phyloP scores from a whole-genome alignment of 2,329 filamentous ascomycete species.

The Trichoderma lentiforme region DNA sequence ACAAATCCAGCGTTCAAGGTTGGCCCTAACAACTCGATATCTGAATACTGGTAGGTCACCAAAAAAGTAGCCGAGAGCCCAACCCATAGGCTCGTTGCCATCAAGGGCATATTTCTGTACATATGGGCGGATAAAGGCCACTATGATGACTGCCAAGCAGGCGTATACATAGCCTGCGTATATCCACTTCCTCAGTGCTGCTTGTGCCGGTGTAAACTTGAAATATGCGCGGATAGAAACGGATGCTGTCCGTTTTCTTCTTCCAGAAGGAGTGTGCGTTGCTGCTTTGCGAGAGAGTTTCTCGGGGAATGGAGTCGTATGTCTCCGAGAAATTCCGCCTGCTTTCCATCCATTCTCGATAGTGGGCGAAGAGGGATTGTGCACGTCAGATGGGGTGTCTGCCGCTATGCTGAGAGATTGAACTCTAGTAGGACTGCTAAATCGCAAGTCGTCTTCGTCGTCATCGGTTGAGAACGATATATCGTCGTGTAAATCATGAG shows the following conservation, averaged over 20 bases:
- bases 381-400: slow-evolving; percentile 20
- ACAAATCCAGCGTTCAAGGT: slow-evolving; percentile 71
- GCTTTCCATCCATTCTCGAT: slow-evolving; percentile 21
- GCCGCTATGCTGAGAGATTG: slow-evolving; percentile 30
- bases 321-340: slow-evolving; percentile 36
- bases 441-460: slow-evolving; percentile 23
- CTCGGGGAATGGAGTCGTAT: slow-evolving; percentile 51
- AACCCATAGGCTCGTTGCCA: slow-evolving; percentile 79
- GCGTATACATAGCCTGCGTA: slow-evolving; percentile 79
- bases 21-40: slow-evolving; percentile 64
- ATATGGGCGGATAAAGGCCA: slow-evolving; percentile 68
- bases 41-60: slow-evolving; percentile 73
- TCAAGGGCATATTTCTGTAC: slow-evolving; percentile 65
- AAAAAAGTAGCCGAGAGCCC: slow-evolving; percentile 86
- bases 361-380: slow-evolving; percentile 21
- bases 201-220: slow-evolving; percentile 75
- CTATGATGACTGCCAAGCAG: slow-evolving; percentile 61
- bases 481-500: slow-evolving; percentile 34
- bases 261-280: slow-evolving; percentile 59
- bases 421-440: slow-evolving; percentile 26
- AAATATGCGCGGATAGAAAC: slow-evolving; percentile 69
- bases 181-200: slow-evolving; percentile 71
- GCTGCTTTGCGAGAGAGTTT: slow-evolving; percentile 37
- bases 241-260: slow-evolving; percentile 63
- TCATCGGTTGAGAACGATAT: slow-evolving; percentile 33